Conservation (phyloP, 306 rosid species). For the Pyrus betulifolia region DNA sequence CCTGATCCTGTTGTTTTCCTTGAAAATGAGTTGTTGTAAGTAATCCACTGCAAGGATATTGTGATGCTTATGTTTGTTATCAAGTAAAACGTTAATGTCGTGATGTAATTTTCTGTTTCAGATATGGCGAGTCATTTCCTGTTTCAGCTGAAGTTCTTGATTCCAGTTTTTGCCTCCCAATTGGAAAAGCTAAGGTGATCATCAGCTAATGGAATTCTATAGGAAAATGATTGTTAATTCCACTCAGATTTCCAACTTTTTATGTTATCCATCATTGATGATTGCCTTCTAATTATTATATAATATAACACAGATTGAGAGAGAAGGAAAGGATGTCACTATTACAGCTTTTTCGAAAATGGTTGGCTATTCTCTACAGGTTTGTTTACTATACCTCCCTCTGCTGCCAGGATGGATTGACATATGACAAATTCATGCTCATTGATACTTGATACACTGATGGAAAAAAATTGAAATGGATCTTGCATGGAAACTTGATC, state of each 20-base stretch:
- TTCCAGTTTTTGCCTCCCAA: constrained; percentile 92
- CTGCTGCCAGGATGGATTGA: constrained; percentile 12
- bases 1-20: constrained; percentile 99
- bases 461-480: background rate
- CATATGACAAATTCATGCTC: background rate
- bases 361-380: constrained; percentile 95
- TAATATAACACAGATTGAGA: constrained; percentile 58
- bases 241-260: constrained; percentile 1
- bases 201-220: constrained; percentile 6
- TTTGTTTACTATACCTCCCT: constrained; percentile 33
- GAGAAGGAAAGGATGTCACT: constrained; percentile 97
- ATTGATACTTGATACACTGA: background rate
- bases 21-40: constrained; percentile 96
- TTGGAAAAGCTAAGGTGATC: constrained; percentile 96
- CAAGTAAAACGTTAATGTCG: constrained; percentile 12
- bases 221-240: constrained; percentile 13
- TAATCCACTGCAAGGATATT: constrained; percentile 6
- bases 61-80: constrained; percentile 8
- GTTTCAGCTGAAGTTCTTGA: constrained; percentile 94
- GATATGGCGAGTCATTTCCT: constrained; percentile 97
- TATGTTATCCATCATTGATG: background rate
- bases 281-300: constrained; percentile 9
- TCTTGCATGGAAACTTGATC: background rate
- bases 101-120: constrained; percentile 30
- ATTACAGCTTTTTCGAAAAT: constrained; percentile 92